A percentile compares a stretch with the other conserved stretches of the same genome.
These are phyloP conservation scores for Chytridium lagenaria DNA, from an alignment of 371 early-diverging fungal genomes.

Conservation along the genomic window DNA sequence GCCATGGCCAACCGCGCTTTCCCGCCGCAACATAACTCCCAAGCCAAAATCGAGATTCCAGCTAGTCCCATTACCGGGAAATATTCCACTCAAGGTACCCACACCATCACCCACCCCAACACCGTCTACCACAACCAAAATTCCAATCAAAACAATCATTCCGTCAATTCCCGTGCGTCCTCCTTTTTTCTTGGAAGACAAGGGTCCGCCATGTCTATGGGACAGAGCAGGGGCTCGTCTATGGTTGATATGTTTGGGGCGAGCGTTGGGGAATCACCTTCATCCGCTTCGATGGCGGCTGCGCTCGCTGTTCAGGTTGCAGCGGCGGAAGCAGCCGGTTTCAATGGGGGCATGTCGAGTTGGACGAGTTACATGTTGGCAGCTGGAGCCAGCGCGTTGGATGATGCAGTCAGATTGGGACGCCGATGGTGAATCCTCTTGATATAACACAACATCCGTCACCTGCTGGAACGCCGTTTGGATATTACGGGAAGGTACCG, in stretches of 20 bases:
- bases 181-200: too few species aligned
- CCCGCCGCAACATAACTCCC: neutral
- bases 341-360: neutral
- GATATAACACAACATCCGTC: neutral
- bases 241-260: slow-evolving; percentile 13
- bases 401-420: neutral
- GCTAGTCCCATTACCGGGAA: neutral
- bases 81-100: neutral
- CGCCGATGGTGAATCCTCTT: neutral
- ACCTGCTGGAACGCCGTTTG: neutral
- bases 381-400: neutral
- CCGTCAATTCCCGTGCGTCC: too few species aligned
- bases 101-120: neutral
- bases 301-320: neutral
- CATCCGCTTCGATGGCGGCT: neutral
- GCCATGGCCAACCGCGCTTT: neutral
- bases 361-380: slow-evolving; percentile 9
- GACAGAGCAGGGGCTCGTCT: neutral
- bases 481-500: neutral
- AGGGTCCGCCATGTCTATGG: neutral
- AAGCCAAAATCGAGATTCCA: slow-evolving; percentile 15
- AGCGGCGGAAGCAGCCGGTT: neutral
- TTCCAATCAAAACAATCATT: too few species aligned
- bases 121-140: neutral
- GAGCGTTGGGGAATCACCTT: neutral